These are phyloP conservation scores for Pulicaria dysenterica DNA, from an alignment of 129 eudicot species.

Conservation along the genomic window DNA sequence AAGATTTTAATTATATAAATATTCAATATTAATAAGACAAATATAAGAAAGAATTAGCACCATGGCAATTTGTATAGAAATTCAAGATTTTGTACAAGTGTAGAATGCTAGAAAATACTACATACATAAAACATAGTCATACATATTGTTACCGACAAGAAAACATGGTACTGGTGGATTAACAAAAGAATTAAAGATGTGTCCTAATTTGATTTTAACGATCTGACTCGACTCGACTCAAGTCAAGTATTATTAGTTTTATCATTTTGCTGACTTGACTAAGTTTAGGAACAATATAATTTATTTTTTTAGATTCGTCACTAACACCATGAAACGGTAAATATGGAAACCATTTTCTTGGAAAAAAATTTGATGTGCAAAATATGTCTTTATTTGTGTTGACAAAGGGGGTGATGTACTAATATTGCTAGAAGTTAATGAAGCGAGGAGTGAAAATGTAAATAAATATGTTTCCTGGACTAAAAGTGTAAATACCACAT, in stretches of 20 bases:
- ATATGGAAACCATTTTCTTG: no score
- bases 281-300: no score
- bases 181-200: neutral
- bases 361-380: no score
- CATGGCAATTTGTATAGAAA: neutral
- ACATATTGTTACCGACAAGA: neutral
- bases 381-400: neutral
- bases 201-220: neutral
- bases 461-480: neutral
- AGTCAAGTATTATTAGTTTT: no score
- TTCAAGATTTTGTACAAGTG: neutral
- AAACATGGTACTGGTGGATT: neutral
- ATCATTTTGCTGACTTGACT: no score
- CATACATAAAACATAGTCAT: neutral
- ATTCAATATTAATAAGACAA: neutral
- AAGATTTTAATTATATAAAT: neutral
- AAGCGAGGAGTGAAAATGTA: neutral
- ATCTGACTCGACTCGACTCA: no score
- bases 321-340: no score
- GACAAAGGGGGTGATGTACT: neutral
- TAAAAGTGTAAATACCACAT: neutral
- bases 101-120: no score
- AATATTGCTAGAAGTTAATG: neutral
- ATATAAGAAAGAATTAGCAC: neutral
- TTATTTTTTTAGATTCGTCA: no score